Conservation (phyloP, 169 alveolate species). For the Cyclospora cayetanensis region DNA sequence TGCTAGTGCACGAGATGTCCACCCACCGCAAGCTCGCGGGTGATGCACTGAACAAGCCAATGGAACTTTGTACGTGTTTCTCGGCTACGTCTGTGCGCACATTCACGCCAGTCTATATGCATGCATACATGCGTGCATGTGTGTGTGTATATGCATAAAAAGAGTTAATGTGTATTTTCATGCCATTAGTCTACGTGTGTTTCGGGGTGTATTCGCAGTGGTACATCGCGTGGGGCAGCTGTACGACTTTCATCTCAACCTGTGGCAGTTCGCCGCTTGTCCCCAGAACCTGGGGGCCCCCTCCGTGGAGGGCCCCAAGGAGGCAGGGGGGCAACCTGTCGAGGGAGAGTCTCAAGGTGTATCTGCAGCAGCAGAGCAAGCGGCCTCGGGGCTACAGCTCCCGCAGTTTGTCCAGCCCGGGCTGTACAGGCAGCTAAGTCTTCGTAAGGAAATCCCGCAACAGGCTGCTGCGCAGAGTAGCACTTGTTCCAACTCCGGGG, state of each 20-base stretch:
- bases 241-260: slow-evolving; percentile 66
- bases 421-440: slow-evolving; percentile 37
- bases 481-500: background rate
- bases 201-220: slow-evolving; percentile 5
- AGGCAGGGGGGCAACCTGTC: background rate
- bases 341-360: slow-evolving; percentile 31
- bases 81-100: background rate
- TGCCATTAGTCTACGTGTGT: background rate
- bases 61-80: slow-evolving; percentile 59
- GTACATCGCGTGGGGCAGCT: slow-evolving; percentile 71
- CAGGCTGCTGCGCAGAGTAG: slow-evolving; percentile 4
- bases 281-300: slow-evolving; percentile 19
- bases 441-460: too few species aligned
- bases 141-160: background rate
- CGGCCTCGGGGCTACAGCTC: background rate
- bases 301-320: slow-evolving; percentile 33
- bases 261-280: slow-evolving; percentile 51
- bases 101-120: background rate
- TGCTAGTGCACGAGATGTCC: slow-evolving; percentile 67
- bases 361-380: background rate
- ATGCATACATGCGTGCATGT: background rate
- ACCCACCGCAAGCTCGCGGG: slow-evolving; percentile 55
- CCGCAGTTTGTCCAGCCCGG: slow-evolving; percentile 39
- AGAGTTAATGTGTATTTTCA: too few species aligned
- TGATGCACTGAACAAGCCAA: slow-evolving; percentile 28